Percentiles rank a stretch among this genome's conserved stretches.
Conservation (phyloP, 805 yeast species). For the Jamesozyma piceae region DNA sequence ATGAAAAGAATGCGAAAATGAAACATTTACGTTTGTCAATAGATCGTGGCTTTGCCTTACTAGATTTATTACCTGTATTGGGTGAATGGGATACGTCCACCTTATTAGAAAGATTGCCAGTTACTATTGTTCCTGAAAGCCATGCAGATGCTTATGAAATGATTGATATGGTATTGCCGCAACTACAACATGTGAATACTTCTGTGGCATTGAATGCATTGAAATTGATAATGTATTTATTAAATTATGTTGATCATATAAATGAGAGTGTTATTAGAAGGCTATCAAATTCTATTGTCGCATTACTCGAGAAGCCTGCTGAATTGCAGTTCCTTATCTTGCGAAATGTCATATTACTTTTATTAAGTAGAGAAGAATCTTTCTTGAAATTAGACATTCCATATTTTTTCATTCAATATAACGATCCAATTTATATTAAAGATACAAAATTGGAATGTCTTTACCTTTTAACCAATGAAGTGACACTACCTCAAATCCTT, state of each 20-base stretch:
- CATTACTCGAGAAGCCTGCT: conserved; percentile 63
- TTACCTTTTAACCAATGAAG: conserved; percentile 61
- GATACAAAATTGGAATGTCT: conserved; percentile 86
- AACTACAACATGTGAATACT: conserved; percentile 70
- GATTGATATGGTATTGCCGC: conserved; percentile 58
- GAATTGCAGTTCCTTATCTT: conserved; percentile 78
- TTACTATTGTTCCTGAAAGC: conserved; percentile 61
- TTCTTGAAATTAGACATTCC: conserved; percentile 54
- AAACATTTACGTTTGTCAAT: conserved; percentile 33
- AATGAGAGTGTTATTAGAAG: conserved; percentile 50
- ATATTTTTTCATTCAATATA: conserved; percentile 70
- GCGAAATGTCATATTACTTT: conserved; percentile 67
- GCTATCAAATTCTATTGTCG: conserved; percentile 58
- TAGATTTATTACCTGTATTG: conserved; percentile 28
- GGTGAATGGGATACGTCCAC: conserved; percentile 71
- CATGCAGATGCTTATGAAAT: conserved; percentile 56
- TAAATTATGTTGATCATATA: conserved; percentile 58
- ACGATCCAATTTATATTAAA: conserved; percentile 81
- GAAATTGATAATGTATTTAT: conserved; percentile 58
- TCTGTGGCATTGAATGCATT: conserved; percentile 73
- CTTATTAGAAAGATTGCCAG: conserved; percentile 49
- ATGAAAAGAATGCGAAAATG: conserved; percentile 36
- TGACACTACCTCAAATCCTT: conserved; percentile 52
- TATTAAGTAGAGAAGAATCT: conserved; percentile 56
- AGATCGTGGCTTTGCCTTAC: conserved; percentile 31